Conservation (phyloP, 139 green algal genomes). For the Chlamydomonas sp. region DNA sequence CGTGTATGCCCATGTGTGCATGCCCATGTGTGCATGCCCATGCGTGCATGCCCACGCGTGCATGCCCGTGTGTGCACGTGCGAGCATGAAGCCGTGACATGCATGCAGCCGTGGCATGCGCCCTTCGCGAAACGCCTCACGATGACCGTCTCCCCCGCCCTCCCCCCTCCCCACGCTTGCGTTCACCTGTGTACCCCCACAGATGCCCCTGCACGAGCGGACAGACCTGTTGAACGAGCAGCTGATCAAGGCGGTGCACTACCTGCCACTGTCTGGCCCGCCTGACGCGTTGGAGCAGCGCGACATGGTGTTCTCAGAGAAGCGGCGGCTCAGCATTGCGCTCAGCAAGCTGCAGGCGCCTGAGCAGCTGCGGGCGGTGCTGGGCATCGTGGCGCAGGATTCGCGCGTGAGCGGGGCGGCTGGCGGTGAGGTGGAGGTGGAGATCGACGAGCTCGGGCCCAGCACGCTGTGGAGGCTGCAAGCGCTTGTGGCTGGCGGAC, state of each 20-base stretch:
- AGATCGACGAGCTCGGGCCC: slow-evolving; percentile 54
- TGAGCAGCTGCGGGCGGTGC: slow-evolving; percentile 49
- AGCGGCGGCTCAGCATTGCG: slow-evolving; percentile 48
- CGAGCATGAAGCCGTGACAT: no score
- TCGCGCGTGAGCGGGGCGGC: slow-evolving; percentile 1
- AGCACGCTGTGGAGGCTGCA: slow-evolving; percentile 56
- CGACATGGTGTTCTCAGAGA: slow-evolving; percentile 63
- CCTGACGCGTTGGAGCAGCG: background rate
- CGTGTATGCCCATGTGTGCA: no score
- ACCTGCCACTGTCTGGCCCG: background rate
- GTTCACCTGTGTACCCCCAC: no score
- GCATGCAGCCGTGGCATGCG: no score
- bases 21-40: no score
- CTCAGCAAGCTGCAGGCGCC: background rate
- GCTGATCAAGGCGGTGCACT: background rate
- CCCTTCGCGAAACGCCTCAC: no score
- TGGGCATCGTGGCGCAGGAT: slow-evolving; percentile 51
- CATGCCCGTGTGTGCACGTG: no score
- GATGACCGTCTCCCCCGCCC: no score
- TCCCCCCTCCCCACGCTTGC: no score
- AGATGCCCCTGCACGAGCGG: background rate
- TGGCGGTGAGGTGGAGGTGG: slow-evolving; percentile 59
- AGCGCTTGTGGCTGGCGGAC: background rate
- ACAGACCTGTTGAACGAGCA: background rate
- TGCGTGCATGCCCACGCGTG: no score